Base-by-base conservation (phyloP, 352 stramenopile species). In the Globisporangium barbulae region DNA sequence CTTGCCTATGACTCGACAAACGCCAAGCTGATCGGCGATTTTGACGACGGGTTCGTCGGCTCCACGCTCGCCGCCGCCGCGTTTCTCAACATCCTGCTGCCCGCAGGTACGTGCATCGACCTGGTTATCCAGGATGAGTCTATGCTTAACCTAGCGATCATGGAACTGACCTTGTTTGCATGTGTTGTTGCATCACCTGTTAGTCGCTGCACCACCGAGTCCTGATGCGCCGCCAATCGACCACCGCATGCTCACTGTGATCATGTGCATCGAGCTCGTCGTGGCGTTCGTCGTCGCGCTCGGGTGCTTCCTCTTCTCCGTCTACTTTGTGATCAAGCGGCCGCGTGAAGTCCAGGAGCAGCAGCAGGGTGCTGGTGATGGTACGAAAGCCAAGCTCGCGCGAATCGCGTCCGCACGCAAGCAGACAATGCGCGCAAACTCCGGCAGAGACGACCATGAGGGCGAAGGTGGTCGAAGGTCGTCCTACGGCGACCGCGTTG, bases 251-350 rank as follows among this genome's bases (percentile, higher is more conserved):
- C 73, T 95, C 52, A 88, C 86, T 12, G 73, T 91, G 37, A 90
- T 95, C 69, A 95, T 95, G 87, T 91, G 80, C 61, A 75, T 95
- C 44, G 87, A 95, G 53, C 70, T 95, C 22, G 75, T 94, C 17
- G 87, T 95, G 39, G 87, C 87, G 19, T 91, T 95, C 48, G 81
- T 68, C 39, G 87, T 95, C 12, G 87, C 87, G 17, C 73, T 95
- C 50, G 78, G 83, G 12, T 95, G 87, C 57, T 85, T 95, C 39
- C 72, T 94, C 33, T 91, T 95, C 63, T 95, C 87, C 1, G 84
- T 95, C 10, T 95, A 95, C 65, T 95, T 95, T 69, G 85, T 95
- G 33, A 86, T 76, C 5, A 95, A 93, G 70, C 87, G 87, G 7
- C 87, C 87, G 17, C 82, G 78, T 19, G 75, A 87, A 25, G 68